Percentiles rank a stretch among this genome's conserved stretches.
Evolutionary conservation across 805 yeast species (phyloP).

Genomic region (Yarrowia hollandica): DNA sequence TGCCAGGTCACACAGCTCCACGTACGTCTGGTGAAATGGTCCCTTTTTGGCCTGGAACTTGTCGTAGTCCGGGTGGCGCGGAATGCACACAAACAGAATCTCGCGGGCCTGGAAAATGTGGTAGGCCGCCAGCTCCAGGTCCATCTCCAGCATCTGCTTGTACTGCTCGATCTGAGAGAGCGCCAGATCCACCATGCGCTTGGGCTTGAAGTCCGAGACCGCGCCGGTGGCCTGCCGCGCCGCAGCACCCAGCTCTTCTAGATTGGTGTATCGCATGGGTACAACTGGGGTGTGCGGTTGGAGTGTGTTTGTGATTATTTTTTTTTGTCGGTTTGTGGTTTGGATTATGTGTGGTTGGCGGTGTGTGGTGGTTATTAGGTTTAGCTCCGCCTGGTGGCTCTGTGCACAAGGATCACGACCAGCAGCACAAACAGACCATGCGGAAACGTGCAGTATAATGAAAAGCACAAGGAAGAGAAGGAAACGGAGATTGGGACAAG

Average conservation of each 20-base stretch:
- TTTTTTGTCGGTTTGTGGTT: too few relatives aligned
- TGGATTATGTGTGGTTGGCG: background rate
- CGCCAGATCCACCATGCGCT: constrained; percentile 27
- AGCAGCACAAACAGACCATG: too few relatives aligned
- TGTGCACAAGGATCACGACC: background rate
- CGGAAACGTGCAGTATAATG: too few relatives aligned
- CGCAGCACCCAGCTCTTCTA: constrained; percentile 24
- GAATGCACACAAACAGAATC: constrained; percentile 35
- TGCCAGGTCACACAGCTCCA: constrained; percentile 30
- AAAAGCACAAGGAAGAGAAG: too few relatives aligned
- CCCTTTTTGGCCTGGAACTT: constrained; percentile 31
- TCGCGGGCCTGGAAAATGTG: constrained; percentile 31
- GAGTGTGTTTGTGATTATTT: too few relatives aligned
- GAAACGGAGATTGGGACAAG: background rate
- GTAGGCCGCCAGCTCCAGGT: constrained; percentile 22
- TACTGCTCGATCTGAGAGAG: constrained; percentile 28
- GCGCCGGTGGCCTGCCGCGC: constrained; percentile 24
- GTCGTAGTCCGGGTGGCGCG: constrained; percentile 34
- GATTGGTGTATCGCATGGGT: constrained; percentile 19
- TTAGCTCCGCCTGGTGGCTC: constrained; percentile 18
- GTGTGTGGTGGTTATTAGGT: background rate
- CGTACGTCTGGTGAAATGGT: constrained; percentile 34
- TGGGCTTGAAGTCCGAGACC: constrained; percentile 13
- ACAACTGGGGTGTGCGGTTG: constrained; percentile 13
- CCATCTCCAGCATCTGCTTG: constrained; percentile 29